These are phyloP conservation scores for Kuraishia floccosa DNA, from an alignment of 805 yeast species.

Conservation along the genomic window DNA sequence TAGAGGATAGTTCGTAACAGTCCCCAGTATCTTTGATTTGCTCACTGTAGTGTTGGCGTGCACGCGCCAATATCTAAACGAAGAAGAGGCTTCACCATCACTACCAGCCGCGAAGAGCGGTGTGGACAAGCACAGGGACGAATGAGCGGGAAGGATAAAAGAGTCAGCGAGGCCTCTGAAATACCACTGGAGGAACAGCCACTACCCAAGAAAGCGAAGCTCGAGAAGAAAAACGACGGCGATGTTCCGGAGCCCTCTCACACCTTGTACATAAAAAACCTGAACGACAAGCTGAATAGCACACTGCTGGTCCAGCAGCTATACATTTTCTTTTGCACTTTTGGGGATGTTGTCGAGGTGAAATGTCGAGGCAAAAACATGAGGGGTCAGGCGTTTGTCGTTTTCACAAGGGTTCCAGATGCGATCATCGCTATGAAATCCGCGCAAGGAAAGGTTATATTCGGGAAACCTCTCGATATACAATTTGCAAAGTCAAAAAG, in stretches of 20 bases:
- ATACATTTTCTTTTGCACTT: constrained; percentile 47
- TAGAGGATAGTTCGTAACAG: constrained; percentile 39
- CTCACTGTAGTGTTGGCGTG: too few relatives aligned
- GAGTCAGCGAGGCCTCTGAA: neutral
- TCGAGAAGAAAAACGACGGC: neutral
- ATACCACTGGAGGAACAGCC: neutral
- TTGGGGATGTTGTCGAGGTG: constrained; percentile 54
- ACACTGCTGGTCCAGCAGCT: constrained; percentile 36
- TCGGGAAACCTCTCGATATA: constrained; percentile 38
- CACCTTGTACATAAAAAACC: constrained; percentile 48
- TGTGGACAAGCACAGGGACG: neutral
- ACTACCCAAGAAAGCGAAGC: constrained; percentile 3
- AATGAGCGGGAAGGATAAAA: too few relatives aligned
- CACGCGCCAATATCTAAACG: too few relatives aligned
- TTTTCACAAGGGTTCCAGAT: constrained; percentile 33
- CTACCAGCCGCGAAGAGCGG: neutral
- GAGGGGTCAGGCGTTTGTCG: constrained; percentile 62
- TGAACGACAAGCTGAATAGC: constrained; percentile 43
- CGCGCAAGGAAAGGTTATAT: constrained; percentile 34
- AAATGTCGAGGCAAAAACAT: constrained; percentile 26
- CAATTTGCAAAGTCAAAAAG: constrained; percentile 27
- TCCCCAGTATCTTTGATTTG: too few relatives aligned
- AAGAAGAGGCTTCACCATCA: too few relatives aligned
- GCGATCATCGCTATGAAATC: constrained; percentile 40
- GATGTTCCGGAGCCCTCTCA: constrained; percentile 7